These are phyloP conservation scores for Penicillium arizonense DNA, from an alignment of 495 filamentous ascomycete genomes.

Conservation along the genomic window DNA sequence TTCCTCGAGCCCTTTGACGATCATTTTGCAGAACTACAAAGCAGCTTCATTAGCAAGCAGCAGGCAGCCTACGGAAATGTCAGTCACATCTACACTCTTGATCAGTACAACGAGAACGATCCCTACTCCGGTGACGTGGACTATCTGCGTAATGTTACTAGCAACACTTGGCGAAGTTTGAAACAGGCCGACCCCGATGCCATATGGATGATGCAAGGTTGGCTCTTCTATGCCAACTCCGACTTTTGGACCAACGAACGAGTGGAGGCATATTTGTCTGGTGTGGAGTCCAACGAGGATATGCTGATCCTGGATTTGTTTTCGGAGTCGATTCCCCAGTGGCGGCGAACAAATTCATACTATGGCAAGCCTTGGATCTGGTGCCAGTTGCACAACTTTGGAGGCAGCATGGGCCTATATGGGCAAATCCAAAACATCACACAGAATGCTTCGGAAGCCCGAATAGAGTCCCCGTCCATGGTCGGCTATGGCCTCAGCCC, in stretches of 20 bases:
- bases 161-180: constrained; percentile 43
- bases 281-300: constrained; percentile 41
- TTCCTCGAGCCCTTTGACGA: constrained; percentile 51
- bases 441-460: constrained; percentile 43
- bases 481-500: constrained; percentile 48
- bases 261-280: constrained; percentile 49
- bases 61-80: constrained; percentile 47
- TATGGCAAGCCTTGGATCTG: constrained; percentile 55
- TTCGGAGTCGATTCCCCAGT: constrained; percentile 50
- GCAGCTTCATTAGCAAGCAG: constrained; percentile 49
- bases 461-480: constrained; percentile 33
- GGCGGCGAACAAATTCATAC: constrained; percentile 50
- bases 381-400: constrained; percentile 51
- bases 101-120: constrained; percentile 55
- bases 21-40: constrained; percentile 43
- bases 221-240: constrained; percentile 46
- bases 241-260: constrained; percentile 51
- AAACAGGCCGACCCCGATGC: constrained; percentile 49
- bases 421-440: constrained; percentile 52
- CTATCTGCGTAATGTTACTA: constrained; percentile 47
- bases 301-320: constrained; percentile 54
- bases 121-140: constrained; percentile 45
- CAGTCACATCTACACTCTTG: constrained; percentile 50
- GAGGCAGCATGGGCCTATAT: constrained; percentile 51
- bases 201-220: constrained; percentile 57